Evolutionary conservation across 1,139 yeast species (phyloP).

Genomic region (Blastobotrys persicus): DNA sequence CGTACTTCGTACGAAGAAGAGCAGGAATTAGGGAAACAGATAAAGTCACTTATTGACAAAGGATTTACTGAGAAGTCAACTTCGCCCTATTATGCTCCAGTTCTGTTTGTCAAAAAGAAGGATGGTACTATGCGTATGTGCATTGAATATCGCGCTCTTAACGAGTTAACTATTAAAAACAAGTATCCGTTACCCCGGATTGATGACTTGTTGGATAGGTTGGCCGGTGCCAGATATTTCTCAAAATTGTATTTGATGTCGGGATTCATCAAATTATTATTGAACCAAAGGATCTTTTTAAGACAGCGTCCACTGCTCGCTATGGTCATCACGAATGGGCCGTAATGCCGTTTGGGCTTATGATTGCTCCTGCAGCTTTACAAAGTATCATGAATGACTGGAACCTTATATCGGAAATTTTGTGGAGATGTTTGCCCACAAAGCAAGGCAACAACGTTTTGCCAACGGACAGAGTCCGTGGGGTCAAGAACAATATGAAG

Average conservation of each 20-base stretch:
- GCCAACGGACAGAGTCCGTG: not conserved
- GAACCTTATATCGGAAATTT: too few species aligned
- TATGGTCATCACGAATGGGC: conserved; percentile 26
- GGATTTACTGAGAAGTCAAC: conserved; percentile 22
- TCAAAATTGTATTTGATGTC: conserved; percentile 25
- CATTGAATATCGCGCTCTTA: conserved; percentile 21
- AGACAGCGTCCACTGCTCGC: conserved; percentile 25
- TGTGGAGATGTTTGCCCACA: not conserved
- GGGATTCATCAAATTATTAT: conserved; percentile 26
- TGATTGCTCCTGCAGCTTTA: conserved; percentile 27
- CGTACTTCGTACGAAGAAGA: conserved; percentile 10
- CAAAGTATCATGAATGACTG: conserved; percentile 14
- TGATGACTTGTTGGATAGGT: conserved; percentile 4
- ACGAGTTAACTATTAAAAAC: conserved; percentile 17
- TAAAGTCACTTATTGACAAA: conserved; percentile 20
- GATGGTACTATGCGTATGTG: conserved; percentile 25
- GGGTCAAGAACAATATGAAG: not conserved
- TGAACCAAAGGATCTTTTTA: conserved; percentile 18
- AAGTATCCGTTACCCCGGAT: conserved; percentile 8
- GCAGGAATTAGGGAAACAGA: conserved; percentile 9
- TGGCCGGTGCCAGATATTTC: conserved; percentile 14
- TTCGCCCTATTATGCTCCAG: conserved; percentile 26
- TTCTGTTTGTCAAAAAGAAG: conserved; percentile 25
- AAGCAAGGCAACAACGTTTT: not conserved
- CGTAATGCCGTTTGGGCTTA: conserved; percentile 30